Evolutionary conservation across 805 yeast genomes (phyloP), one percentile per base, ranked within the genome.

Genomic region (Kodamaea leandrae): DNA sequence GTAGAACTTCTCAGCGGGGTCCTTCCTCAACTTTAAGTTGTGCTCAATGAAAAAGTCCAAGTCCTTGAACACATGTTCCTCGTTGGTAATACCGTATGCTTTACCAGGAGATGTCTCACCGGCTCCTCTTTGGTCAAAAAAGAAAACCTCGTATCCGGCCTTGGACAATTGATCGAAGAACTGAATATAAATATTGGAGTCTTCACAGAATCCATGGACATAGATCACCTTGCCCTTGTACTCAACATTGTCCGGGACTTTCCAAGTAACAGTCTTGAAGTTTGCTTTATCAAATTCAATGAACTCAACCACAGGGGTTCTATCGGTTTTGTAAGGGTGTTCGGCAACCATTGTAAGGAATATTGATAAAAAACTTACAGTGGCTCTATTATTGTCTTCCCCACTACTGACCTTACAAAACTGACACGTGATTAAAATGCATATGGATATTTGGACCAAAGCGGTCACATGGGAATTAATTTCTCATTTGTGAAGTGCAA

Each of bases 51-150:
- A 74, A 51, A 66, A 74, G 41, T 82, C 80, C 50, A 85, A 64
- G 54, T 82, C 90, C 18, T 71, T 66, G 53, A 76, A 79, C 1
- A 77, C 74, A 45, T 74, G 74, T 35, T 47, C 51, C 44, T 83
- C 89, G 52, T 77, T 67, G 1, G 86, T 77, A 18, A 59, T 56
- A 7, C 90, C 91, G 34, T 69, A 64, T 5, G 61, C 54, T 23
- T 72, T 68, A 18, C 78, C 79, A 1, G 75, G 72, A 1, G 80
- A 71, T 0, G 90, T 83, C 39, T 65, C 71, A 2, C 90, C 90
- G 6, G 87, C 77, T 1, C 93, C 95, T 54, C 90, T 68, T 59
- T 84, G 91, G 57, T 81, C 88, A 58, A 77, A 86, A 53, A 76
- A 76, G 55, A 80, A 83, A 0, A 76, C 67, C 51, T 84, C 89